A percentile compares a stretch with the other conserved stretches of the same genome.
phyloP scores from a whole-genome alignment of 768 basidiomycete species.

The Suillus lakei region DNA sequence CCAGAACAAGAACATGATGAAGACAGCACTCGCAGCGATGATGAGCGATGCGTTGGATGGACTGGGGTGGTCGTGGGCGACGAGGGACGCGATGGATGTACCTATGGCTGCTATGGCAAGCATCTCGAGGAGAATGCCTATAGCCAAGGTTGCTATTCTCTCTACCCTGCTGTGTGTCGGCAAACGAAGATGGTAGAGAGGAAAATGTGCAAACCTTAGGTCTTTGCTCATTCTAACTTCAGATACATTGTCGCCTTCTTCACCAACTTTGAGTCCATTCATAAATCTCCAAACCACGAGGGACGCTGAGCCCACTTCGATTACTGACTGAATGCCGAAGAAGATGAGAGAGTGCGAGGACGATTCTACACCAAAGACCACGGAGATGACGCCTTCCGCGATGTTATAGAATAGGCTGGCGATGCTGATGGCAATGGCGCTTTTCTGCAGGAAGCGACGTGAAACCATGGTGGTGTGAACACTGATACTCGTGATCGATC shows the following conservation, averaged over 20 bases:
- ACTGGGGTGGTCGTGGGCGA: conserved; percentile 41
- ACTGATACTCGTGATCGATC: background rate
- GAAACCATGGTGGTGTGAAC: conserved; percentile 18
- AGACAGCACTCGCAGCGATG: conserved; percentile 45
- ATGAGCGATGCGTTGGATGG: conserved; percentile 46
- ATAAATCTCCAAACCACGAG: conserved; percentile 52
- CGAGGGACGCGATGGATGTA: conserved; percentile 41
- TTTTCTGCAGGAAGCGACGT: conserved; percentile 41
- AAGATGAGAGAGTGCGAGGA: conserved; percentile 50
- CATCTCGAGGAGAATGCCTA: conserved; percentile 41
- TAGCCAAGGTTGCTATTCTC: conserved; percentile 38
- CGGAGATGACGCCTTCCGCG: conserved; percentile 46
- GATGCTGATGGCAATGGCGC: conserved; percentile 45
- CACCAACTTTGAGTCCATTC: conserved; percentile 35
- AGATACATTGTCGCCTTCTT: conserved; percentile 30
- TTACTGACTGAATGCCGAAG: conserved; percentile 52
- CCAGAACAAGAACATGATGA: conserved; percentile 47
- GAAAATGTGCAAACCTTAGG: background rate
- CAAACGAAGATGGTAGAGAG: background rate
- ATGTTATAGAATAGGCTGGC: conserved; percentile 46
- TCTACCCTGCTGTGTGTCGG: conserved; percentile 36
- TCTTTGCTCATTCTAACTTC: conserved; percentile 16
- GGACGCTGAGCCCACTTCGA: conserved; percentile 49
- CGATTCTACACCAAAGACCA: conserved; percentile 49
- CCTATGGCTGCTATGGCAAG: conserved; percentile 43